These are phyloP conservation scores for Metrosideros polymorpha DNA, from an alignment of 441 rosid species.

Conservation along the genomic window DNA sequence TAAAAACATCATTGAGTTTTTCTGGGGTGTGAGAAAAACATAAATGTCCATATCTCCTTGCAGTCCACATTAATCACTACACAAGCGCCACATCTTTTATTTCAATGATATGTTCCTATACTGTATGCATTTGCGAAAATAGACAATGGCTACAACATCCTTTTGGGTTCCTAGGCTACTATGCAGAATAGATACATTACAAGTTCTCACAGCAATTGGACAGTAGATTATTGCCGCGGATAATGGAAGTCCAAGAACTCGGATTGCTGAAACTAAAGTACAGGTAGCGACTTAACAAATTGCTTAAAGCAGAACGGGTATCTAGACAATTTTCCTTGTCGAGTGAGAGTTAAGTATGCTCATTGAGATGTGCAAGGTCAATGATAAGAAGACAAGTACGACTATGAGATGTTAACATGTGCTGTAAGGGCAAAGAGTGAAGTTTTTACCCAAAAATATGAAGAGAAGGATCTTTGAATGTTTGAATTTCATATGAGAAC, in stretches of 20 bases:
- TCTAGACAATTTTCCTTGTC: neutral
- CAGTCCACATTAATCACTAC: neutral
- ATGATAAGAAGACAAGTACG: neutral
- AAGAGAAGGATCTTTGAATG: neutral
- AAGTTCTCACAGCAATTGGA: neutral
- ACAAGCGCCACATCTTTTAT: neutral
- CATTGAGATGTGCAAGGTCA: neutral
- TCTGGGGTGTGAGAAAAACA: neutral
- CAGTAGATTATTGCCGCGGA: neutral
- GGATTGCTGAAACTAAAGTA: neutral
- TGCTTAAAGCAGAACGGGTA: neutral
- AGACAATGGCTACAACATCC: neutral
- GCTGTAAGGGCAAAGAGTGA: neutral
- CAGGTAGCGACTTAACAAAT: neutral
- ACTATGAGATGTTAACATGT: neutral
- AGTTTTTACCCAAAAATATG: neutral
- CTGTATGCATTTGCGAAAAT: neutral
- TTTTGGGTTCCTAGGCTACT: neutral
- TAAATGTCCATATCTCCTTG: neutral
- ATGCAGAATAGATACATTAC: neutral
- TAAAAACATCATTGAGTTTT: neutral
- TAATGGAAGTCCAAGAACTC: neutral
- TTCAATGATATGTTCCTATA: neutral
- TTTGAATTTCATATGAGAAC: neutral
- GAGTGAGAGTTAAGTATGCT: neutral